Evolutionary conservation across 805 yeast species (phyloP).

Genomic region (Suhomyces sp.): DNA sequence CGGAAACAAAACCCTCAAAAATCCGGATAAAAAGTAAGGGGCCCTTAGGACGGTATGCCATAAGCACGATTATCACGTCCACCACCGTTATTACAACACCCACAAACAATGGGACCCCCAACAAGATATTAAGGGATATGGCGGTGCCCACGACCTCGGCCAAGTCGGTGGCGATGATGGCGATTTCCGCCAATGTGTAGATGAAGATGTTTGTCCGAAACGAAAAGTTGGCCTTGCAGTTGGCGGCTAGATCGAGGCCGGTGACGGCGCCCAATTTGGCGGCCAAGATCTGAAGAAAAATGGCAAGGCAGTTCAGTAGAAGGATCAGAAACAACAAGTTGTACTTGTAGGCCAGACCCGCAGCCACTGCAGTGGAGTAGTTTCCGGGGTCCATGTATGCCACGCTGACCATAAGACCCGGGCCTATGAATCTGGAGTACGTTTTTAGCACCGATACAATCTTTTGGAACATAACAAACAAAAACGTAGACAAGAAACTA

Average conservation of each 20-base stretch:
- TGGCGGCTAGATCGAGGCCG: constrained; percentile 86
- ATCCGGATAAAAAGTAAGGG: constrained; percentile 72
- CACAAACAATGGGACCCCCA: constrained; percentile 71
- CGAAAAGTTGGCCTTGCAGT: constrained; percentile 75
- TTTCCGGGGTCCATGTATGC: constrained; percentile 98
- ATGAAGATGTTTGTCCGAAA: constrained; percentile 55
- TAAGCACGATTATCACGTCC: constrained; percentile 79
- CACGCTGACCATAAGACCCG: constrained; percentile 92
- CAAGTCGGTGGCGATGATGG: constrained; percentile 92
- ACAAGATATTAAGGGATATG: constrained; percentile 79
- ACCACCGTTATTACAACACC: constrained; percentile 85
- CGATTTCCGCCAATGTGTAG: constrained; percentile 79
- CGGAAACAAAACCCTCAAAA: constrained; percentile 78
- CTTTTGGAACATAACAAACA: background rate
- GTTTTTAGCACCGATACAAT: constrained; percentile 29
- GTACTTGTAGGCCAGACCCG: constrained; percentile 84
- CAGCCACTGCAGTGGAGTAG: constrained; percentile 90
- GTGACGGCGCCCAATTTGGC: constrained; percentile 92
- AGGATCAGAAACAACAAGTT: constrained; percentile 74
- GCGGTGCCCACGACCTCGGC: constrained; percentile 99
- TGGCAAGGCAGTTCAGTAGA: constrained; percentile 81
- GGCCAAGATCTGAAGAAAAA: constrained; percentile 78
- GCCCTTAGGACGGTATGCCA: constrained; percentile 85
- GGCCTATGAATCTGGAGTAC: constrained; percentile 75
- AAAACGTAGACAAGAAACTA: background rate